These are phyloP conservation scores for Moringa oleifera DNA, from an alignment of 345 rosid genomes.

Conservation along the genomic window DNA sequence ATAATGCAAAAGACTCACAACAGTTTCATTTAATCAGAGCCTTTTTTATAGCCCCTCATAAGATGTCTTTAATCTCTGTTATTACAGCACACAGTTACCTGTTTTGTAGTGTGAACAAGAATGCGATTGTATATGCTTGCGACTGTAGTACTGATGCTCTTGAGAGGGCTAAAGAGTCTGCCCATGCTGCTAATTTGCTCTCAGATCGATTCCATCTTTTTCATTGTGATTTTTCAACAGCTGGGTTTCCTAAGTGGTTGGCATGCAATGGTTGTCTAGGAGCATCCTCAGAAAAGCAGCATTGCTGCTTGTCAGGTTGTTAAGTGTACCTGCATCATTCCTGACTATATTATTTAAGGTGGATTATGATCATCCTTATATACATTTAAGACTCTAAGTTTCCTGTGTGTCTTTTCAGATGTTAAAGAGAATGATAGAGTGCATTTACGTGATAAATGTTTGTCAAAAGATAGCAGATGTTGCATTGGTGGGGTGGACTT, in stretches of 20 bases:
- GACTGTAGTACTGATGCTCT: conserved; percentile 82
- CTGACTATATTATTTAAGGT: neutral
- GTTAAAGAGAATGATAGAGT: conserved; percentile 16
- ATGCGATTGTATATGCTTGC: conserved; percentile 63
- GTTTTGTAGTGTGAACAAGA: conserved; percentile 51
- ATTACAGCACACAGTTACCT: neutral
- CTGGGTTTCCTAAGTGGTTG: conserved; percentile 65
- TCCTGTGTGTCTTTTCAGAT: conserved; percentile 21
- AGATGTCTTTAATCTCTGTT: neutral
- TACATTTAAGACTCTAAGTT: neutral
- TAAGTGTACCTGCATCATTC: conserved; percentile 7
- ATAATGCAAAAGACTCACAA: too few species aligned
- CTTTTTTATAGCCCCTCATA: too few species aligned
- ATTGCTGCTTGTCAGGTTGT: conserved; percentile 26
- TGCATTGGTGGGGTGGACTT: conserved; percentile 78
- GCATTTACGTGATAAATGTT: conserved; percentile 10
- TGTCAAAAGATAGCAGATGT: conserved; percentile 28
- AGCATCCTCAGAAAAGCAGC: conserved; percentile 16
- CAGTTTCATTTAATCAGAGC: too few species aligned
- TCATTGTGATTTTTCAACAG: conserved; percentile 56
- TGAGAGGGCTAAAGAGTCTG: conserved; percentile 50
- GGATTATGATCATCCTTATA: neutral
- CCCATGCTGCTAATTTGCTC: conserved; percentile 18
- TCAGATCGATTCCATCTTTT: conserved; percentile 46
- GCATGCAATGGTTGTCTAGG: conserved; percentile 41